Conservation (phyloP, 352 stramenopile species). For the Globisporangium heterothallicum region DNA sequence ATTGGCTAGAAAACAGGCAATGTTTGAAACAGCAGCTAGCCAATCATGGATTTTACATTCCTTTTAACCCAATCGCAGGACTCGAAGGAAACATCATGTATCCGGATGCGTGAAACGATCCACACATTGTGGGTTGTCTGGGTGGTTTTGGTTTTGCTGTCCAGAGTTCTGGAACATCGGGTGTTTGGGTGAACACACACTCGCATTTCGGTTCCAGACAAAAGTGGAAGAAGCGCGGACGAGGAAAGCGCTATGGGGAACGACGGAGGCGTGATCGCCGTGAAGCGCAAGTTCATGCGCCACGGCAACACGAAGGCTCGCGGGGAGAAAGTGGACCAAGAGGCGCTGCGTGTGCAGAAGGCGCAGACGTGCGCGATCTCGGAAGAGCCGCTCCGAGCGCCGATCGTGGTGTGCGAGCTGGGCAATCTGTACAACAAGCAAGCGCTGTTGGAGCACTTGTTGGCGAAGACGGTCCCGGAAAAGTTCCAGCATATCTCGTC, state of each 20-base stretch:
- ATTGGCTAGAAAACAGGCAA: too few relatives aligned
- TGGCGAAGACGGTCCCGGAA: conserved; percentile 73
- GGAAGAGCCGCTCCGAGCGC: conserved; percentile 69
- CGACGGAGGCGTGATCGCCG: conserved; percentile 91
- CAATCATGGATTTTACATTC: too few relatives aligned
- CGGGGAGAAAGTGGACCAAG: conserved; percentile 59
- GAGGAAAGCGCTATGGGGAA: conserved; percentile 75
- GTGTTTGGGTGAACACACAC: too few relatives aligned
- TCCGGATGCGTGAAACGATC: too few relatives aligned
- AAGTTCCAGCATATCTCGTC: conserved; percentile 77
- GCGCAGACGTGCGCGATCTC: conserved; percentile 78
- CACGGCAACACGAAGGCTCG: conserved; percentile 74
- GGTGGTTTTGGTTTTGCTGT: too few relatives aligned
- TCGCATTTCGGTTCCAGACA: not conserved
- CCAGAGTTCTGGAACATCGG: too few relatives aligned
- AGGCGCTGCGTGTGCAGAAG: conserved; percentile 50
- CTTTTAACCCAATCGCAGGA: too few relatives aligned
- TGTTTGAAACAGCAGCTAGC: too few relatives aligned
- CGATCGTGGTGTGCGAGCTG: conserved; percentile 84
- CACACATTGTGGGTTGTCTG: too few relatives aligned
- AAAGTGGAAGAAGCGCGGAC: conserved; percentile 13
- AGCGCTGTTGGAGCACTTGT: conserved; percentile 70
- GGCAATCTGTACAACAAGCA: conserved; percentile 94
- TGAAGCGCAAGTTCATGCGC: conserved; percentile 93
- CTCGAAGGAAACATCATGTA: too few relatives aligned